Conservation (phyloP, 2,329 filamentous ascomycete genomes). For the Talaromyces sp. region DNA sequence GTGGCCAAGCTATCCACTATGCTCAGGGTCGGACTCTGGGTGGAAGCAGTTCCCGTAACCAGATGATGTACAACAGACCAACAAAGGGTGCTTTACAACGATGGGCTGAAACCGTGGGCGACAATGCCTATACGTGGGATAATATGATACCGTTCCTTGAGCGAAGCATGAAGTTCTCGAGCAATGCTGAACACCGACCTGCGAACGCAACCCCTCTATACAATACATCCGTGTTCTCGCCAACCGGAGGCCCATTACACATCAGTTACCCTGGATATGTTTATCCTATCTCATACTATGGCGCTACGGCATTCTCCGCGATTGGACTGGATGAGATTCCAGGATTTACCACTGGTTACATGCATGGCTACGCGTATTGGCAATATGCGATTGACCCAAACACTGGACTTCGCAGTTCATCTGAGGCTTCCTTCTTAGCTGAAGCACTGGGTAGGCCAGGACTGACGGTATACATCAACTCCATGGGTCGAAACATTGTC, state of each 20-base stretch:
- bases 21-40: slow-evolving; percentile 20
- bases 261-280: slow-evolving; percentile 26
- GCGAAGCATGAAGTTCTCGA: slow-evolving; percentile 21
- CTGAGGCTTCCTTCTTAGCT: slow-evolving; percentile 22
- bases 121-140: slow-evolving; percentile 28
- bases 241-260: slow-evolving; percentile 24
- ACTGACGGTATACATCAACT: slow-evolving; percentile 28
- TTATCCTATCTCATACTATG: slow-evolving; percentile 23
- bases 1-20: slow-evolving; percentile 16
- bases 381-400: slow-evolving; percentile 26
- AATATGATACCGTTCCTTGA: slow-evolving; percentile 25
- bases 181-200: not conserved
- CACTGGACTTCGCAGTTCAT: slow-evolving; percentile 16
- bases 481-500: slow-evolving; percentile 30
- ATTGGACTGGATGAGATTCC: slow-evolving; percentile 23
- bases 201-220: slow-evolving; percentile 22
- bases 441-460: slow-evolving; percentile 18
- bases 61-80: slow-evolving; percentile 22
- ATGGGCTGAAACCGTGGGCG: slow-evolving; percentile 34
- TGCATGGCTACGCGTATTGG: slow-evolving; percentile 19
- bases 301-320: slow-evolving; percentile 16
- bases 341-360: slow-evolving; percentile 24
- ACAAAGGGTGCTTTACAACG: slow-evolving; percentile 25
- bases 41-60: slow-evolving; percentile 17
- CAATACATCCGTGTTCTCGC: slow-evolving; percentile 15